phyloP scores from a whole-genome alignment of 139 green algal genomes.

The Chlamydomonas sphaeroides region DNA sequence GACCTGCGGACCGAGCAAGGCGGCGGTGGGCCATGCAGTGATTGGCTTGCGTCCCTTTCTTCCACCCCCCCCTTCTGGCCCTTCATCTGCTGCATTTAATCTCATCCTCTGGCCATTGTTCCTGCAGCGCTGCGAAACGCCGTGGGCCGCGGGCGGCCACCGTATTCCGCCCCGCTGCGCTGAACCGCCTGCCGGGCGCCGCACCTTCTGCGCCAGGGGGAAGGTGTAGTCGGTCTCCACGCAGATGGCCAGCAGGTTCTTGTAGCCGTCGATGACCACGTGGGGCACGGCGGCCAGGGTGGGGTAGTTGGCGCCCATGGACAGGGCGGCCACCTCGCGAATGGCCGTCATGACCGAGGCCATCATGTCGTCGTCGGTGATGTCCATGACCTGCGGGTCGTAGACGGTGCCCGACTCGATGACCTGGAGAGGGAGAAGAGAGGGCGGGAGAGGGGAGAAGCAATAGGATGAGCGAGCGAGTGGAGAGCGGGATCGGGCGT shows the following conservation, averaged over 20 bases:
- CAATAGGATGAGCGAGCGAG: no score
- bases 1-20: slow-evolving; percentile 61
- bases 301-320: slow-evolving; percentile 86
- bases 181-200: not conserved
- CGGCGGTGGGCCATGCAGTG: no score
- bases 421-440: slow-evolving; percentile 73
- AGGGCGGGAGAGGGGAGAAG: not conserved
- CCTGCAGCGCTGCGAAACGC: no score
- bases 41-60: no score
- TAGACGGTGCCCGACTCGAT: slow-evolving; percentile 92
- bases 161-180: no score
- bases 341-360: slow-evolving; percentile 73
- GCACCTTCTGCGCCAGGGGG: slow-evolving; percentile 90
- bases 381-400: slow-evolving; percentile 91
- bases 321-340: slow-evolving; percentile 89
- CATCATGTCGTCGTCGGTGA: slow-evolving; percentile 94
- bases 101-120: no score
- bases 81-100: no score
- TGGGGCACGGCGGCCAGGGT: slow-evolving; percentile 93
- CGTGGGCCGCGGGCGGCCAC: no score
- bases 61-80: no score
- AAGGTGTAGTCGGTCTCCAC: slow-evolving; percentile 95
- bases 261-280: slow-evolving; percentile 97
- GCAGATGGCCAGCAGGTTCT: slow-evolving; percentile 97
- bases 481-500: no score